Base-by-base conservation (phyloP, 1,284 basidiomycete genomes). In the Melampsora larici-populina region DNA sequence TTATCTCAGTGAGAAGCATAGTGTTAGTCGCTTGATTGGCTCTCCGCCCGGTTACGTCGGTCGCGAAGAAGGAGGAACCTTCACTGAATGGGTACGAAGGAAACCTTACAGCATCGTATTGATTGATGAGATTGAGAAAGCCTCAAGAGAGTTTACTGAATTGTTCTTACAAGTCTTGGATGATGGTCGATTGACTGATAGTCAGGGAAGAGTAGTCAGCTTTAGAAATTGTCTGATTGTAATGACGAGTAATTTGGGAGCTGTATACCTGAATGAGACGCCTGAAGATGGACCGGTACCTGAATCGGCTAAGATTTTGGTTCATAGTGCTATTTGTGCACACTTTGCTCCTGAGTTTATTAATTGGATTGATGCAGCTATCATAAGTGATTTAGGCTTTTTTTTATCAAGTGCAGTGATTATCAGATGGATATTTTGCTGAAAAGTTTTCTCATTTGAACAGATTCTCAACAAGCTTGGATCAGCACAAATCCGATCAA, bases 31-130 rank as follows among this genome's bases (percentile, higher is more conserved):
- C n/a, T 83, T 88, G 11, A 86, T 88, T 73, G 86, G 86, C 78
- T 81, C 86, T 13, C 86, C 86, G 0, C 87, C 87, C 0, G 87
- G 94, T 8, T 96, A 94, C 81, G 90, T 98, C 26, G 96, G 95
- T 1, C 93, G 93, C 81, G 93, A 97, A 81, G 92, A 96, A 84
- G 93, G 92, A 11, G 93, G 93, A 84, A 80, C 86, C 79, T 83
- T 88, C 18, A 88, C 87, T 65, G 86, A 86, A 80, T 84, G 82
- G 36, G 84, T 86, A 43, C 81, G 85, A 58, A 81, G 86, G 48
- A 85, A 85, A 79, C 86, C 86, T 0, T 86, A 86, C 82, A 84
- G 82, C 31, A 82, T 86, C 63, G 83, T 85, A 75, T 81, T 85
- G 55, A 80, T 85, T 58, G 79, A 81, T 63, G 80, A 83, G 81